phyloP scores from a whole-genome alignment of 176 grass and related monocot genomes.

The Hyparrhenia diplandra region DNA sequence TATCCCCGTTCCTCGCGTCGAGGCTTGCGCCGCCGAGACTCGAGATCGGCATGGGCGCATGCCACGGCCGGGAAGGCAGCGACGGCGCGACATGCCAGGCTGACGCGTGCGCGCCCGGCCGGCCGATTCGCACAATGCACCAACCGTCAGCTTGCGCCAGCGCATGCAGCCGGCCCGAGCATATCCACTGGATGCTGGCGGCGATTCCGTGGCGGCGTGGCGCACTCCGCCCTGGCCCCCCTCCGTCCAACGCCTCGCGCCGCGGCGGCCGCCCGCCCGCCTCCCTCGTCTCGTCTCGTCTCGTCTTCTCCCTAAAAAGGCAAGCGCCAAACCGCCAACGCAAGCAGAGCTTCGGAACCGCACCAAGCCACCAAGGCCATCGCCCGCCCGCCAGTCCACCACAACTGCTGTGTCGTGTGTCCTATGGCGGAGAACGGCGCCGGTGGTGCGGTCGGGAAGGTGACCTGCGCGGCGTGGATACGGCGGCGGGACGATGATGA shows the following conservation, averaged over 20 bases:
- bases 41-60: background rate
- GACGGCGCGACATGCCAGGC: background rate
- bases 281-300: background rate
- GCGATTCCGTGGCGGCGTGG: slow-evolving; percentile 9
- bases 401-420: background rate
- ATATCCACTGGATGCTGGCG: slow-evolving; percentile 9
- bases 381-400: background rate
- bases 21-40: no score
- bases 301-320: background rate
- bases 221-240: slow-evolving; percentile 26
- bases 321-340: background rate
- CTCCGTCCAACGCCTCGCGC: background rate
- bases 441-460: slow-evolving; percentile 32
- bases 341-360: background rate
- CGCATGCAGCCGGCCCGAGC: slow-evolving; percentile 1
- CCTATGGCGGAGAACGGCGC: slow-evolving; percentile 11
- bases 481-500: slow-evolving; percentile 30
- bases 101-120: background rate
- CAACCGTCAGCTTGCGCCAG: background rate
- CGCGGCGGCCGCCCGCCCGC: background rate
- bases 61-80: background rate
- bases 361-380: background rate
- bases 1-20: no score
- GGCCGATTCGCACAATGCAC: background rate
- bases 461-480: slow-evolving; percentile 69